Conservation (phyloP, 2,329 filamentous ascomycete species). For the Trichoderma gracile region DNA sequence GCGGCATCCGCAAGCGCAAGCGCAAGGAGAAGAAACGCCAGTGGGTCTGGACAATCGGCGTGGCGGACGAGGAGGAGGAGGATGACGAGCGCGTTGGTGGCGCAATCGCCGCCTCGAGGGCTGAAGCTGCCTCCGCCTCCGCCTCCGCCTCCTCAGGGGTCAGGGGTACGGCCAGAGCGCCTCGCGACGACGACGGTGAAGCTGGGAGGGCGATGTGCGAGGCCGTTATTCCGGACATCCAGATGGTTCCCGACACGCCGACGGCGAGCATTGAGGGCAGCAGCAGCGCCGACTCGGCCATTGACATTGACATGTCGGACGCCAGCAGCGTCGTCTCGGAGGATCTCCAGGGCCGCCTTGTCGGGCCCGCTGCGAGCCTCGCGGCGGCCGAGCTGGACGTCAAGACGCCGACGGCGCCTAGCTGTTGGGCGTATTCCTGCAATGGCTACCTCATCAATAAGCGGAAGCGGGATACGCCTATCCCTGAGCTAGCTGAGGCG, state of each 20-base stretch:
- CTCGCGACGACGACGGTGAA: neutral
- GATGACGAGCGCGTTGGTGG: slow-evolving; percentile 47
- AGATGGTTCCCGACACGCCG: slow-evolving; percentile 36
- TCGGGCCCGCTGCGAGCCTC: slow-evolving; percentile 3
- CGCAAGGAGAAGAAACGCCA: slow-evolving; percentile 60
- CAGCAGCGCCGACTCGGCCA: slow-evolving; percentile 30
- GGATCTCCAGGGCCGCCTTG: slow-evolving; percentile 31
- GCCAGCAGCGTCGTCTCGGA: slow-evolving; percentile 44
- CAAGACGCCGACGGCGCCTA: slow-evolving; percentile 43
- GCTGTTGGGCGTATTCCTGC: neutral
- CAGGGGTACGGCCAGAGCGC: slow-evolving; percentile 26
- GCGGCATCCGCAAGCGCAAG: slow-evolving; percentile 55
- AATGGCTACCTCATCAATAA: slow-evolving; percentile 3
- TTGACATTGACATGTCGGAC: slow-evolving; percentile 55
- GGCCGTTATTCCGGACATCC: slow-evolving; percentile 10
- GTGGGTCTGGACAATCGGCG: slow-evolving; percentile 67
- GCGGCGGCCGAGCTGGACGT: slow-evolving; percentile 38
- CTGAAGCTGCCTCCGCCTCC: slow-evolving; percentile 33
- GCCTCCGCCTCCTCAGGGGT: slow-evolving; percentile 5
- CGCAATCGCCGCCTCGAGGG: slow-evolving; percentile 45
- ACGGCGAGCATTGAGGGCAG: slow-evolving; percentile 46
- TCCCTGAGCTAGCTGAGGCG: slow-evolving; percentile 30
- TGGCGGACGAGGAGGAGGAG: slow-evolving; percentile 50
- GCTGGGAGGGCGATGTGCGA: slow-evolving; percentile 1
- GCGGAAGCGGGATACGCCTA: slow-evolving; percentile 32